Percentiles rank a stretch among this genome's conserved stretches.
These are phyloP conservation scores for Piper longum DNA, from an alignment of 164 flowering plant species.

Conservation along the genomic window DNA sequence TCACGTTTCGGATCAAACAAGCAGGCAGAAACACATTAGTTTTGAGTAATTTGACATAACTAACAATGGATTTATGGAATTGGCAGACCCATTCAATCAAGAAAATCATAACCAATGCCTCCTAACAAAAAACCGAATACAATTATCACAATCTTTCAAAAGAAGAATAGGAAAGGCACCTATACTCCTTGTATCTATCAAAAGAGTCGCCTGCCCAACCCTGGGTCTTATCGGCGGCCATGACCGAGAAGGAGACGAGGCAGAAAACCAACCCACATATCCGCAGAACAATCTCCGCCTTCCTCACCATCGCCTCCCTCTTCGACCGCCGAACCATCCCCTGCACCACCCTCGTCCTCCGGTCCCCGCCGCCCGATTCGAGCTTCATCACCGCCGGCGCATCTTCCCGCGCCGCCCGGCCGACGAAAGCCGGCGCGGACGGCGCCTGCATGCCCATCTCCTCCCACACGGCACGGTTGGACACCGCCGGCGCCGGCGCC, in stretches of 20 bases:
- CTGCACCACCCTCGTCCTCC: constrained; percentile 12
- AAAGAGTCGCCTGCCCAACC: constrained; percentile 98
- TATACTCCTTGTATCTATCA: constrained; percentile 84
- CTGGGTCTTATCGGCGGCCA: constrained; percentile 80
- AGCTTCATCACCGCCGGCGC: constrained; percentile 6
- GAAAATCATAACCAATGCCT: not conserved
- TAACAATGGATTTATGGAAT: too few relatives aligned
- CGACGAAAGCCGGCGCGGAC: constrained; percentile 7
- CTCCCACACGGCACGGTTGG: not conserved
- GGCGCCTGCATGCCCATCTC: not conserved
- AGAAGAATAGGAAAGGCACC: constrained; percentile 18
- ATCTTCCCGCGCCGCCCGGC: constrained; percentile 12
- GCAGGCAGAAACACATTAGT: not conserved
- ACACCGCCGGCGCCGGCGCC: constrained; percentile 1
- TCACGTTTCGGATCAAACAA: not conserved
- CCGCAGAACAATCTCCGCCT: constrained; percentile 55
- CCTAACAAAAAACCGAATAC: not conserved
- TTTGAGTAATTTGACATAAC: too few relatives aligned
- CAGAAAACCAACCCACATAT: constrained; percentile 47
- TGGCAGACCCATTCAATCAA: not conserved
- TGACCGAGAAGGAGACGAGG: constrained; percentile 75
- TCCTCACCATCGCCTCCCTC: constrained; percentile 24
- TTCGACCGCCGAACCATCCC: constrained; percentile 26
- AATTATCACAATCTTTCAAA: too few relatives aligned
- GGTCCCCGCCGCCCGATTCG: constrained; percentile 4